Percentiles rank a stretch among this genome's conserved stretches.
Evolutionary conservation across 225 moss, liverwort and hornwort genomes (phyloP).

Genomic region (Ulota crispa): DNA sequence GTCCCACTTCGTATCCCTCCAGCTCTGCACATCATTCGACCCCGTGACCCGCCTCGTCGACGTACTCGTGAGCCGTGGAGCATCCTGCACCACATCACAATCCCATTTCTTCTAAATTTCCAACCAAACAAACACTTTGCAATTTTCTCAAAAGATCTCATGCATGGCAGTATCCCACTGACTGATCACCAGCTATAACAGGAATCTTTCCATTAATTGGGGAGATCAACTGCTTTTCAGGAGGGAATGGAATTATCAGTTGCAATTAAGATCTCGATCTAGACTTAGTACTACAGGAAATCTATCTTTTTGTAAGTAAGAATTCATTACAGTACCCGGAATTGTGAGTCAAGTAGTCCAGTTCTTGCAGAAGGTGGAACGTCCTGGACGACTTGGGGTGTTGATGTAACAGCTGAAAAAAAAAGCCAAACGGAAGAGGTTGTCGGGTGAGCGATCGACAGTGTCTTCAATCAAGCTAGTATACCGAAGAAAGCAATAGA

Average conservation of each 20-base stretch:
- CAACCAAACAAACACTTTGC: neutral
- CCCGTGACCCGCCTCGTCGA: neutral
- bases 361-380: neutral
- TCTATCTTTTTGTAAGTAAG: neutral
- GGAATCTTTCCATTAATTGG: neutral
- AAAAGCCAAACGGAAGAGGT: neutral
- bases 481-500: neutral
- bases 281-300: neutral
- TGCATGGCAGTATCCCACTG: no score
- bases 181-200: neutral
- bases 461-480: neutral
- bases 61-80: neutral
- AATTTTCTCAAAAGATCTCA: no score
- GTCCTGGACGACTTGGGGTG: constrained; percentile 12
- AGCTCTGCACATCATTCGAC: constrained; percentile 3
- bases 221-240: neutral
- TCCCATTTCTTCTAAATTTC: neutral
- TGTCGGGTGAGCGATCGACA: neutral
- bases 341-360: neutral
- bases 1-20: neutral
- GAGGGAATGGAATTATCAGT: neutral
- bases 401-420: constrained; percentile 23
- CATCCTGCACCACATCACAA: neutral
- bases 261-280: neutral
- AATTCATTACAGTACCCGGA: constrained; percentile 18